Conservation (phyloP, 2,329 filamentous ascomycete species). For the Whalleya microplaca region DNA sequence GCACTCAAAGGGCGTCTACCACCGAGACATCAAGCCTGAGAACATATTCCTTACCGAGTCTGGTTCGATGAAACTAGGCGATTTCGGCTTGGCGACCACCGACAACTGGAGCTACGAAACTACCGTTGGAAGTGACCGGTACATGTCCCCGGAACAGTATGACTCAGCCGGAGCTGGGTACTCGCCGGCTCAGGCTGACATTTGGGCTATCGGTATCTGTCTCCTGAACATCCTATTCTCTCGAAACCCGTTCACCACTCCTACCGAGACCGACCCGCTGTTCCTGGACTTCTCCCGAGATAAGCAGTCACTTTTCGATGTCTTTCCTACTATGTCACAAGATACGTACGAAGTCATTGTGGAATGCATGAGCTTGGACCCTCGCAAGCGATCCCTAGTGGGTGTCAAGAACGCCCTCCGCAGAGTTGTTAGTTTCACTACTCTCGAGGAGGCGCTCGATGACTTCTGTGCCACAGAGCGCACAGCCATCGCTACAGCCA, state of each 20-base stretch:
- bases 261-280: conserved; percentile 86
- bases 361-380: conserved; percentile 89
- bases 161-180: conserved; percentile 87
- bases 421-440: conserved; percentile 88
- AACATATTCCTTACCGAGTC: conserved; percentile 93
- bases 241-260: conserved; percentile 91
- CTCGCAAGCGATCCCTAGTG: conserved; percentile 80
- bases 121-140: conserved; percentile 94
- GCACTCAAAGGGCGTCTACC: conserved; percentile 88
- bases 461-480: conserved; percentile 89
- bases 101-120: conserved; percentile 90
- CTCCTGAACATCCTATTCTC: conserved; percentile 96
- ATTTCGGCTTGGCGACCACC: conserved; percentile 90
- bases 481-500: conserved; percentile 78
- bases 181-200: conserved; percentile 88
- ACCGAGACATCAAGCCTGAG: conserved; percentile 98
- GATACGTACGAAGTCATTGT: conserved; percentile 95
- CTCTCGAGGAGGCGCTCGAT: conserved; percentile 85
- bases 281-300: conserved; percentile 93
- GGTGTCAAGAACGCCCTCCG: conserved; percentile 78
- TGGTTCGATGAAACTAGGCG: conserved; percentile 92
- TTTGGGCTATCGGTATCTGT: conserved; percentile 97
- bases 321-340: conserved; percentile 98
- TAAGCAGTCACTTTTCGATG: conserved; percentile 94
- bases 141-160: conserved; percentile 99